Base-by-base conservation (phyloP, 768 basidiomycete species). In the Pisolithus marmoratus region DNA sequence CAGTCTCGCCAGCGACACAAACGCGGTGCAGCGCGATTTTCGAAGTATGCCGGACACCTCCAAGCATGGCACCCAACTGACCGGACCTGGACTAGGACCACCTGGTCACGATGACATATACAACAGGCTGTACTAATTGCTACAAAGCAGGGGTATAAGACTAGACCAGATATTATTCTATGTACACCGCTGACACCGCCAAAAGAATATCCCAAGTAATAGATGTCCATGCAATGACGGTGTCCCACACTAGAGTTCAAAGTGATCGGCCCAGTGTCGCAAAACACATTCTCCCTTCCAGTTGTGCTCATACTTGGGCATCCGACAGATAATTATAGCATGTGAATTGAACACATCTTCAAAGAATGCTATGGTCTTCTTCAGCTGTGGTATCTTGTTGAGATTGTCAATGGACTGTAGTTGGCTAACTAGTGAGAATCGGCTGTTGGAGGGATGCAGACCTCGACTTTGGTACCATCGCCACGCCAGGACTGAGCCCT, bases 291-390 rank as follows among this genome's bases (percentile, higher is more conserved):
- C 81, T 17, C 90, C 90, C 37, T 68, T 62, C 36, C 74, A 67
- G 58, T 90, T 85, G 12, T 66, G 55, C 56, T 77, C 70, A 62
- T 86, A 87, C 29, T 82, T 74, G 50, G 81, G 64, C 55, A 90
- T 87, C 41, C 90, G 73, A 63, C 78, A 82, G 9, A 92, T 72
- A 55, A 93, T 85, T 51, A 80, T 72, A 5, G 77, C 87, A 67
- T 93, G 90, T 24, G 87, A 70, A 59, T 90, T 90, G 37, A 68
- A 61, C 22, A 83, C 74, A 1, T 69, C 68, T 19, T 73, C 68
- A 57, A 91, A 83, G 61, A 80, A 89, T 19, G 79, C 85, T 19
- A 79, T 64, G 57, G 87, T 78, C 68, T 91, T 92, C 71, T 81
- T 76, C 44, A 92, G 62, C 27, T 72, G 67, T 0, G 87, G 86